These are phyloP conservation scores for Saccharomycopsis fibuligera DNA, from an alignment of 805 yeast genomes.

Conservation along the genomic window DNA sequence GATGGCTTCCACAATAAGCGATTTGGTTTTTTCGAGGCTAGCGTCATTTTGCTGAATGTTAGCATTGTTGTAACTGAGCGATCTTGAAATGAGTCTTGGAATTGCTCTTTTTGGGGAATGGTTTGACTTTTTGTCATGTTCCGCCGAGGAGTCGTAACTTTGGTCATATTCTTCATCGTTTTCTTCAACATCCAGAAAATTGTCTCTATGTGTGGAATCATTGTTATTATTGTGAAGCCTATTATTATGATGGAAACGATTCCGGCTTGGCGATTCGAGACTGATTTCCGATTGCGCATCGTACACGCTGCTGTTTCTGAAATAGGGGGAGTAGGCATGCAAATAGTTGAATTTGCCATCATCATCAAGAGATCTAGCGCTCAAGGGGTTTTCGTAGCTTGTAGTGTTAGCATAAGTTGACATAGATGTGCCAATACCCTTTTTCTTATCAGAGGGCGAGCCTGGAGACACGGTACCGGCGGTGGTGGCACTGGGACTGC, in stretches of 20 bases:
- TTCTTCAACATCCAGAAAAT: no score
- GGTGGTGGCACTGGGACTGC: no score
- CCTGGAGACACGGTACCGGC: no score
- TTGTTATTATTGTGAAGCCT: no score
- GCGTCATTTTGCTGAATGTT: no score
- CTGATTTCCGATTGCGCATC: background rate
- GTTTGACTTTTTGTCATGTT: background rate
- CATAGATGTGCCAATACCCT: background rate
- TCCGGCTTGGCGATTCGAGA: no score
- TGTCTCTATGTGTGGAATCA: no score
- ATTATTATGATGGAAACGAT: no score
- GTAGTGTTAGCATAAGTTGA: no score
- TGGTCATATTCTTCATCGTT: background rate
- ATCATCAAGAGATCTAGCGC: background rate
- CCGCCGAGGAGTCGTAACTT: background rate
- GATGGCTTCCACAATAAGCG: conserved; percentile 1
- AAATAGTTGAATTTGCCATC: background rate
- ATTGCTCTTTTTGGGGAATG: background rate
- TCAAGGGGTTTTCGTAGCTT: background rate
- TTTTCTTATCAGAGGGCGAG: conserved; percentile 1
- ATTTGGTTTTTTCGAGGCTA: background rate
- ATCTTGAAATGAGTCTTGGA: no score
- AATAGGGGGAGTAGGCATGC: background rate
- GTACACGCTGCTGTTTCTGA: background rate
- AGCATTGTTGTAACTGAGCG: background rate